Evolutionary conservation across 805 yeast species (phyloP).

Genomic region (Metschnikowia arizonensis): DNA sequence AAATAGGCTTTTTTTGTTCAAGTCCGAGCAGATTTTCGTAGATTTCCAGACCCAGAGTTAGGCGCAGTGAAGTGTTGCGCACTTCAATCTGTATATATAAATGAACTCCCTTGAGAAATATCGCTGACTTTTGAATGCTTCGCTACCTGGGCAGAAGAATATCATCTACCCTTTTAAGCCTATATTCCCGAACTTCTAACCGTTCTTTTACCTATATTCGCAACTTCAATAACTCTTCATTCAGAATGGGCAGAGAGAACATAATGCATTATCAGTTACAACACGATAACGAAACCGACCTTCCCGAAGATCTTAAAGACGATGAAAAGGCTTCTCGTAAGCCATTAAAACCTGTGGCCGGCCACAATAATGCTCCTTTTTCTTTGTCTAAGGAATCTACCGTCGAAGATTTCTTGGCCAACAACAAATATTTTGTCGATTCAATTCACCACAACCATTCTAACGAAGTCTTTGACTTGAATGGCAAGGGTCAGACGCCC

Average conservation of each 20-base stretch:
- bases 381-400: constrained; percentile 37
- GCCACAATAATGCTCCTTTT: constrained; percentile 37
- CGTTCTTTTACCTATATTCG: neutral
- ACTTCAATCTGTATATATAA: constrained; percentile 2
- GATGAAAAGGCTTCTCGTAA: constrained; percentile 5
- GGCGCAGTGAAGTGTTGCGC: constrained; percentile 6
- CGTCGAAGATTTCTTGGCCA: constrained; percentile 18
- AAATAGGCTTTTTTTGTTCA: neutral
- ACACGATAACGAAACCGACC: constrained; percentile 37
- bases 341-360: constrained; percentile 15
- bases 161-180: neutral
- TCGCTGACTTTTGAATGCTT: constrained; percentile 1
- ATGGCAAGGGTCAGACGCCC: constrained; percentile 21
- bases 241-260: constrained; percentile 40
- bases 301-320: constrained; percentile 14
- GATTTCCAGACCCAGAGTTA: neutral
- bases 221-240: constrained; percentile 2
- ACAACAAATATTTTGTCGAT: constrained; percentile 20
- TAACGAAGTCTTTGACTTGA: constrained; percentile 18
- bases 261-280: constrained; percentile 38
- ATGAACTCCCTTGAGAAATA: neutral
- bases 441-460: constrained; percentile 20
- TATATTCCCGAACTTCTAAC: neutral
- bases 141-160: neutral
- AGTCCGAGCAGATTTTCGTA: neutral